Conservation (phyloP, 805 yeast species). For the Metschnikowia shivogae region DNA sequence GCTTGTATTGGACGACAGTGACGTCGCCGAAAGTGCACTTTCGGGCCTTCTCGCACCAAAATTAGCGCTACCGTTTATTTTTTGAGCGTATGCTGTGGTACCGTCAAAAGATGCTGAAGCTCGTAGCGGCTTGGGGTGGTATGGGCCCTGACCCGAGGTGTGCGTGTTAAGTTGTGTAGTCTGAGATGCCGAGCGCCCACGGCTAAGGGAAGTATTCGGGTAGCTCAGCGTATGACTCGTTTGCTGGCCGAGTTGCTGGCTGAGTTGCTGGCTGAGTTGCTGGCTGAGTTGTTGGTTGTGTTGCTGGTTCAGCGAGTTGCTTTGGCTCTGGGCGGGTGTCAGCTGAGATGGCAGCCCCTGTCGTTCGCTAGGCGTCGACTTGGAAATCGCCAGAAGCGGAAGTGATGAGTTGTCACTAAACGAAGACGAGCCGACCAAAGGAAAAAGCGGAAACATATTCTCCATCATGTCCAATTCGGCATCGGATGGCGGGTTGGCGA, state of each 20-base stretch:
- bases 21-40: constrained; percentile 37
- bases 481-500: constrained; percentile 17
- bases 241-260: background rate
- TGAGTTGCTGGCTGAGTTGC: no score
- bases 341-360: background rate
- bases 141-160: background rate
- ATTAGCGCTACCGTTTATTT: background rate
- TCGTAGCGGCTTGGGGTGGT: constrained; percentile 5
- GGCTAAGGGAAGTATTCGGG: background rate
- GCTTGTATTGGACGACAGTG: constrained; percentile 30
- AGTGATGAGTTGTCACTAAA: constrained; percentile 34
- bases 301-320: background rate
- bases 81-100: background rate
- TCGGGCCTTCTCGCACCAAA: constrained; percentile 36
- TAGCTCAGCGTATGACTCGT: no score
- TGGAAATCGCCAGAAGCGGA: constrained; percentile 33
- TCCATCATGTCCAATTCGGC: constrained; percentile 28
- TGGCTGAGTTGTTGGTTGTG: no score
- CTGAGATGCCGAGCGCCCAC: constrained; percentile 1
- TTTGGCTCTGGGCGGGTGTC: background rate
- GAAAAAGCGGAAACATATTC: constrained; percentile 40
- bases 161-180: constrained; percentile 1
- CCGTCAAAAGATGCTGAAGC: constrained; percentile 4
- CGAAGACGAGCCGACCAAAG: constrained; percentile 36
- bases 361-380: background rate